phyloP scores from a whole-genome alignment of 2,329 filamentous ascomycete species.

The Massarina eburnea region DNA sequence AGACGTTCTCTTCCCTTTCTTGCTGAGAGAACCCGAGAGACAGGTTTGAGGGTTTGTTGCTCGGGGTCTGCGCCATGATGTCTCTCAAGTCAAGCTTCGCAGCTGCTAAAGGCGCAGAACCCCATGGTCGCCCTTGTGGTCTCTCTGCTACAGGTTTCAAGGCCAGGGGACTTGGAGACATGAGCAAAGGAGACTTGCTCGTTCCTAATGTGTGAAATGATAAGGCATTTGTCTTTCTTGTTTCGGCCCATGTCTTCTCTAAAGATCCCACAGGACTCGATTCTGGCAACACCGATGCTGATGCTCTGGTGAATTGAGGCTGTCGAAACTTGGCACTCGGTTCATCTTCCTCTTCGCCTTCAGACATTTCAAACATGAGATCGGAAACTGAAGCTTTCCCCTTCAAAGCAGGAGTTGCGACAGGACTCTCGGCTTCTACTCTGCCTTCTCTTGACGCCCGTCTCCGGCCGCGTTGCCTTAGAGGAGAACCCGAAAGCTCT shows the following conservation, averaged over 20 bases:
- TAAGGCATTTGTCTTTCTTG: constrained; percentile 14
- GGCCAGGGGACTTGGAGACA: constrained; percentile 26
- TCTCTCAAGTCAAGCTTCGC: constrained; percentile 73
- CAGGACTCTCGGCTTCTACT: constrained; percentile 59
- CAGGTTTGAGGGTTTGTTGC: constrained; percentile 54
- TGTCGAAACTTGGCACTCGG: constrained; percentile 20
- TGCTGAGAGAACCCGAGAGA: constrained; percentile 54
- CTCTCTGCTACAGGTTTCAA: constrained; percentile 24
- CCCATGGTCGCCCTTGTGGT: constrained; percentile 54
- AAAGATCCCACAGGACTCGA: constrained; percentile 21
- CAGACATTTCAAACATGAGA: constrained; percentile 94
- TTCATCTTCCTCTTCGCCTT: constrained; percentile 56
- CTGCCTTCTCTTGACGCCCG: constrained; percentile 47
- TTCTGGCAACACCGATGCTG: constrained; percentile 6
- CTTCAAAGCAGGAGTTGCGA: constrained; percentile 67
- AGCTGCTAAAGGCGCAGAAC: constrained; percentile 55
- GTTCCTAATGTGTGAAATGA: constrained; percentile 16
- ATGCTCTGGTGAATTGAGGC: constrained; percentile 19
- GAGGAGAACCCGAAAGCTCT: constrained; percentile 55
- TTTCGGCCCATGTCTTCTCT: constrained; percentile 27
- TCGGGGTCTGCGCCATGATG: constrained; percentile 68
- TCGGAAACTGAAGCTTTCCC: constrained; percentile 71
- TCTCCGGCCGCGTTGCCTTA: constrained; percentile 47
- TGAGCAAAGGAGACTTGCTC: constrained; percentile 14
- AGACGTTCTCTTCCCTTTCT: constrained; percentile 39